Base-by-base conservation (phyloP, 257 asterid species). In the Lycium barbarum region DNA sequence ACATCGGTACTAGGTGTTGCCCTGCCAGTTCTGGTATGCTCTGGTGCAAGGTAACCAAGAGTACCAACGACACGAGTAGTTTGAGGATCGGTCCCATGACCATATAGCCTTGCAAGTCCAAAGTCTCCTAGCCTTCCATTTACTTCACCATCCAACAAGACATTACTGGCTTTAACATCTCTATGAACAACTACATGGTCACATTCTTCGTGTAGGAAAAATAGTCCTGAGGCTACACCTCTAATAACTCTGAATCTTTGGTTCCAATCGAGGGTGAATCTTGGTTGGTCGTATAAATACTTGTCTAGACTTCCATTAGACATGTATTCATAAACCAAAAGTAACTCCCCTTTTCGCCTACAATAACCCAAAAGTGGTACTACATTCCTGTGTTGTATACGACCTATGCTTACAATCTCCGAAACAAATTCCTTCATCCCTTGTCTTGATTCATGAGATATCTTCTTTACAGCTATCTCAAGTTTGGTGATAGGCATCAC, bases 241-340 rank as follows among this genome's bases (percentile, higher is more conserved):
- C 43, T 22, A 22, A 74, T 74, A 17, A 74, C 61, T 74, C 13
- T 47, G 61, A 74, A 49, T 51, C 81, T 74, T 74, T 74, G 81
- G 61, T 49, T 74, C 61, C 81, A 74, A 49, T 74, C 6, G 4
- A 74, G 81, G n/a, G 61, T 74, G 6, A 6, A 20, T 47, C n/a
- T 74, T 73, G 81, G 81, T 47, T 73, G 61, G 5, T 47, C 61
- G 11, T 45, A 47, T 73, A 73, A 47, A 22, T 73, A 73, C 63
- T 84, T 94, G 80, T 94, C 98, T 1, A 92, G 85, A 76, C 98
- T 93, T 20, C 98, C 97, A 22, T 72, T 45, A 45, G 58, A 12
- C 58, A 72, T 72, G 80, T 43, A 72, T n/a, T 72, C 80, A n/a
- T 72, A 72, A n/a, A 45, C 12, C 80, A 72, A 72, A 43, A 72